Percentiles rank a stretch among this genome's conserved stretches.
phyloP scores from a whole-genome alignment of 768 basidiomycete species.

The Ramaria sp. region DNA sequence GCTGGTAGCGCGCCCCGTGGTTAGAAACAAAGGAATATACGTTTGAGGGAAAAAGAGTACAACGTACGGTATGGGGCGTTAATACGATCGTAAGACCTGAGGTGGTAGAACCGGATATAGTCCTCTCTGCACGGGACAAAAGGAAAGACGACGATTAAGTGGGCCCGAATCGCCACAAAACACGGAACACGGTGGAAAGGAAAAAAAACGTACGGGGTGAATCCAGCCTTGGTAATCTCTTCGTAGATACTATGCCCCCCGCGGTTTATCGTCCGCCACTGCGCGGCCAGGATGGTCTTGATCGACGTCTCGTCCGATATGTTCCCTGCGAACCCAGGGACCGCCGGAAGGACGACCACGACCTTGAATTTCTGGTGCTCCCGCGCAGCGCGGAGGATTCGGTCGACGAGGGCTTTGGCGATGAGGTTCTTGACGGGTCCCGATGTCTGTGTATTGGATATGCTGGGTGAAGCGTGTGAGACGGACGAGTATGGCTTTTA shows the following conservation, averaged over 20 bases:
- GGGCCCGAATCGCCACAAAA: too few relatives aligned
- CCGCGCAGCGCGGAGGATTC: slow-evolving; percentile 72
- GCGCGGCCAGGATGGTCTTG: slow-evolving; percentile 80
- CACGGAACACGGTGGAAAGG: too few relatives aligned
- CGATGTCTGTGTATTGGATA: slow-evolving; percentile 56
- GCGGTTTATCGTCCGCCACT: slow-evolving; percentile 82
- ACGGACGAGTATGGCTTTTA: too few relatives aligned
- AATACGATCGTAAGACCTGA: slow-evolving; percentile 85
- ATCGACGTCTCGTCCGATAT: slow-evolving; percentile 53
- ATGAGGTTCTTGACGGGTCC: slow-evolving; percentile 75
- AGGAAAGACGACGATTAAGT: too few relatives aligned
- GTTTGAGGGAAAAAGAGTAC: not conserved
- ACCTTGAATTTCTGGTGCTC: slow-evolving; percentile 72
- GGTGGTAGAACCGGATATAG: slow-evolving; percentile 87
- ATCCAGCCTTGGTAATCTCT: slow-evolving; percentile 62
- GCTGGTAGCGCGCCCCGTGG: slow-evolving; percentile 21
- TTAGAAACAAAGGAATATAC: not conserved
- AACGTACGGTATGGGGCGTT: slow-evolving; percentile 58
- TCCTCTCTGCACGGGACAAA: too few relatives aligned
- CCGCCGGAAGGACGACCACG: slow-evolving; percentile 43
- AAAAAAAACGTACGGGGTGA: slow-evolving; percentile 53
- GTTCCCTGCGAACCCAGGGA: slow-evolving; percentile 85
- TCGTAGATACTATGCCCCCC: slow-evolving; percentile 85
- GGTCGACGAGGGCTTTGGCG: slow-evolving; percentile 68
- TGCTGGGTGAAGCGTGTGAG: slow-evolving; percentile 43